Base-by-base conservation (phyloP, 148 eudicot species). In the Diospyros kaki region DNA sequence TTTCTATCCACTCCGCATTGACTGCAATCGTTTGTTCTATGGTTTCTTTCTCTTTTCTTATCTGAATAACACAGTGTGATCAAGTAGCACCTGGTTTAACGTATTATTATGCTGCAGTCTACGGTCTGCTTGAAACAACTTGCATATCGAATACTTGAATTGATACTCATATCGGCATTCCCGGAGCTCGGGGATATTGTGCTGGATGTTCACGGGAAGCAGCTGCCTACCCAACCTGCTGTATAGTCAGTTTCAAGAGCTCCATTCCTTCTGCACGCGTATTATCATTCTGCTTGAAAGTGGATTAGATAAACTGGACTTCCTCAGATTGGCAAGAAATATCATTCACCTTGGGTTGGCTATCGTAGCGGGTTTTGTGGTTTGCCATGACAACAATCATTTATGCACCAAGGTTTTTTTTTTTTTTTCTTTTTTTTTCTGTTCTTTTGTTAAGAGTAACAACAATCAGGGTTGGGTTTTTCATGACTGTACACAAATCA, bases 101-200 rank as follows among this genome's bases (percentile, higher is more conserved):
- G 18, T 73, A 18, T 79, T 67, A 72, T 84, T 28, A 28, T 28
- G 28, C 28, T 28, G 90, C 92, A 95, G 99, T 95, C 97, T 18
- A 58, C 91, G 2, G 73, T 93, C 41, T 95, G 94, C 80, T 83
- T 95, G 79, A 95, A 92, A 88, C 99, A 95, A 86, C 89, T 92
- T 68, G 89, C 91, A 0, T 95, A 89, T 50, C 86, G 87, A 40
- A 81, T 86, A 65, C 82, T 95, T 72, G 99, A 95, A 83, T 90
- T 88, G 72, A 68, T 93, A 42, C 92, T 95, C 65, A 65, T 90
- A 74, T 89, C 99, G 46, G 52, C 90, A 64, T 92, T 92, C 79
- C 99, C 97, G 0, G 99, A 92, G 83, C 72, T 95, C 83, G 85
- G 86, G 77, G 94, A 92, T 63, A n/a, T 89, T 53, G 86, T 93